Evolutionary conservation across 768 basidiomycete genomes (phyloP), one percentile per base, ranked within the genome.

Genomic region (Hypsizygus marmoreus): DNA sequence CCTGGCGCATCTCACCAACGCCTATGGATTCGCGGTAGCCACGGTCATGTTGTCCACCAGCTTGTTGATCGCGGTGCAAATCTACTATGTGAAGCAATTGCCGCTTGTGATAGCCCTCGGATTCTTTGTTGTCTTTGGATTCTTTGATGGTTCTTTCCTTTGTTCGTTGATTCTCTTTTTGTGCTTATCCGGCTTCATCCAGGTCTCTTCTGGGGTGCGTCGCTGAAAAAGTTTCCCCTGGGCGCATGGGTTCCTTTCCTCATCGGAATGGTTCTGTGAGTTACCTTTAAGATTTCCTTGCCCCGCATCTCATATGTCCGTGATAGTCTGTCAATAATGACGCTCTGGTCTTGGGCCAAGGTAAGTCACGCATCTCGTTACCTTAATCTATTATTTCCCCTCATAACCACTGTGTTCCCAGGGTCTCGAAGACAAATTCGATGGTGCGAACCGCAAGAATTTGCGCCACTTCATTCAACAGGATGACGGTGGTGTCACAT

Each of bases 161-260:
- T n/a, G n/a, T n/a, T n/a, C n/a, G n/a, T n/a, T n/a, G 60, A 11
- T 30, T 23, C 13, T 13, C 2, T 13, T 20, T 2, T 11, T 14
- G 45, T 29, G 22, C 22, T 28, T 12, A 43, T 35, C 13, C 1
- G 26, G 13, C 32, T 44, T 41, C 38, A 30, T 38, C 14, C 31
- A 71, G 69, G 45, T 51, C 65, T 84, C 12, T 87, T 87, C 66
- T 85, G 80, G 79, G 84, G 82, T 19, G 79, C 84, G 0, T 63
- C 80, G 0, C 56, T 84, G 47, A 79, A 72, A 56, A 84, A 86
- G 59, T 70, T 85, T 4, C 82, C 83, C 0, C 63, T 72, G 16
- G 84, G 85, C 13, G 85, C 82, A 2, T 87, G 83, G 81, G 82
- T 85, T 7, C 81, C 85, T 1, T 69, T 87, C 9, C 70, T 74